Evolutionary conservation across 164 flowering plant genomes (phyloP).

Genomic region (Aristolochia fimbriata): DNA sequence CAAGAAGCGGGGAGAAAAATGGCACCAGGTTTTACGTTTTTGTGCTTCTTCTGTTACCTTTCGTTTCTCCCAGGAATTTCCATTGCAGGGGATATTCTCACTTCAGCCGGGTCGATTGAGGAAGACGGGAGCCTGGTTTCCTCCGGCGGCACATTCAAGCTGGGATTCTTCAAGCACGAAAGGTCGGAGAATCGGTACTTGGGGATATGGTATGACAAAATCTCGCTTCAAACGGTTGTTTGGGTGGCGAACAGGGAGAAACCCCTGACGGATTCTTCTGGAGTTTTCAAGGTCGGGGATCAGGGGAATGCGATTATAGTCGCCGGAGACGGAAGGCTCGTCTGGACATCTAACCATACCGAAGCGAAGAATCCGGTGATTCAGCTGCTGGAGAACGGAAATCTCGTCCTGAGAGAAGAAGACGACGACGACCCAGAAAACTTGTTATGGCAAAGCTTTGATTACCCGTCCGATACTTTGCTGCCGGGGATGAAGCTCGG

Average conservation of each 20-base stretch:
- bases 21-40: neutral
- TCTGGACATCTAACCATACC: constrained; percentile 17
- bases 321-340: constrained; percentile 4
- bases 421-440: neutral
- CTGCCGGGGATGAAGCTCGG: constrained; percentile 19
- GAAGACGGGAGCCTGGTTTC: constrained; percentile 11
- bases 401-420: constrained; percentile 13
- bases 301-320: constrained; percentile 15
- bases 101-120: neutral
- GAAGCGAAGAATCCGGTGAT: constrained; percentile 4
- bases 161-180: constrained; percentile 20
- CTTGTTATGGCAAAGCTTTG: constrained; percentile 24
- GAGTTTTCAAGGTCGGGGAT: constrained; percentile 7
- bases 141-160: constrained; percentile 10
- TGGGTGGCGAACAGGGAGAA: constrained; percentile 42
- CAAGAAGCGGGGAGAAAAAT: too few species aligned
- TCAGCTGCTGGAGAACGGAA: constrained; percentile 19
- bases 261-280: constrained; percentile 14
- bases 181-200: constrained; percentile 14
- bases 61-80: neutral
- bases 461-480: constrained; percentile 15
- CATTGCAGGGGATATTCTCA: neutral
- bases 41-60: neutral
- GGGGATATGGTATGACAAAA: constrained; percentile 29
- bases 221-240: constrained; percentile 11